A percentile compares a stretch with the other conserved stretches of the same genome.
These are phyloP conservation scores for Fraxinus greggii DNA, from an alignment of 305 asterid species.

Conservation along the genomic window DNA sequence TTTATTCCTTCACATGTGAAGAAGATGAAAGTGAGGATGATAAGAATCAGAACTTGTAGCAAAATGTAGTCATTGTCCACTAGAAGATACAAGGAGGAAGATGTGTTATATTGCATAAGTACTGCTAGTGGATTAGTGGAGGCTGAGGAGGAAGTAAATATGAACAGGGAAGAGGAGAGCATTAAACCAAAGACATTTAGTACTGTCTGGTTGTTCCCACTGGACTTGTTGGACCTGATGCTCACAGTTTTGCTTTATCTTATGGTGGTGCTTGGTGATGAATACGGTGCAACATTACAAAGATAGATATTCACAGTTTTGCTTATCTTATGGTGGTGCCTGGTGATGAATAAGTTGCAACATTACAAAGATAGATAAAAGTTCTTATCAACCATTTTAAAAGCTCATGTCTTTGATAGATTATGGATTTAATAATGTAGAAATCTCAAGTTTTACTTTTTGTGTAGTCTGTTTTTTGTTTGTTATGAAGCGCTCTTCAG, in stretches of 20 bases:
- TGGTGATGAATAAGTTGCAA: constrained; percentile 42
- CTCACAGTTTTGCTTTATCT: constrained; percentile 50
- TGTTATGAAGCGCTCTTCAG: constrained; percentile 27
- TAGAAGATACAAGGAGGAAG: constrained; percentile 22
- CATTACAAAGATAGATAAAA: constrained; percentile 17
- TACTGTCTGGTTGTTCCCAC: constrained; percentile 49
- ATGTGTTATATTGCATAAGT: background rate
- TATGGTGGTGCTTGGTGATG: constrained; percentile 48
- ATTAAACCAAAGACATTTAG: constrained; percentile 32
- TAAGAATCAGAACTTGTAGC: constrained; percentile 17
- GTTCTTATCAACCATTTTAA: background rate
- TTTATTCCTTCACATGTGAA: constrained; percentile 1
- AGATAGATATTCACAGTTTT: constrained; percentile 41
- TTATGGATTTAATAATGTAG: background rate
- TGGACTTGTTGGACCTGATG: constrained; percentile 52
- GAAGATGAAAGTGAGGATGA: constrained; percentile 13
- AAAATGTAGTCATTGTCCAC: constrained; percentile 24
- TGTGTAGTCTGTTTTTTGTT: constrained; percentile 11
- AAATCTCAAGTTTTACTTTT: background rate
- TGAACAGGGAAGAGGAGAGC: constrained; percentile 14
- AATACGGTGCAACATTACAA: constrained; percentile 33
- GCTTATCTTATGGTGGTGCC: constrained; percentile 47
- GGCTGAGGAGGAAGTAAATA: constrained; percentile 22
- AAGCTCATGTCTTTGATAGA: background rate
- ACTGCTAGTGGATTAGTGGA: constrained; percentile 12